These are phyloP conservation scores for Globisporangium emineosum DNA, from an alignment of 352 stramenopile species.

Conservation along the genomic window DNA sequence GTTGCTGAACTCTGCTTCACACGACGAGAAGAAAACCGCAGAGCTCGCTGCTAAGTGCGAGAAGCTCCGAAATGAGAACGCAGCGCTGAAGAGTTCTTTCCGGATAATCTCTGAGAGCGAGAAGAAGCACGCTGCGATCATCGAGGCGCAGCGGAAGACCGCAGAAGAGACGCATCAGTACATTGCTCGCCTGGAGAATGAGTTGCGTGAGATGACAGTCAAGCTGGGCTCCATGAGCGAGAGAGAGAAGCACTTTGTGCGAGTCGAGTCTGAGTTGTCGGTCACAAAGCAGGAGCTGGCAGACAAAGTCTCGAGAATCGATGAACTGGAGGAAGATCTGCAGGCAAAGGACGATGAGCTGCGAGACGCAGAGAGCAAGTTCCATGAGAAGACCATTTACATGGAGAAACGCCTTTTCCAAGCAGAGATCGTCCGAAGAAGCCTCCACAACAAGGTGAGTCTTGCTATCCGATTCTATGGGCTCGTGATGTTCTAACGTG, in stretches of 20 bases:
- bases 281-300: conserved; percentile 33
- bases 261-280: conserved; percentile 35
- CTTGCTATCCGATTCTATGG: too few relatives aligned
- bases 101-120: conserved; percentile 31
- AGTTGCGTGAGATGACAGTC: conserved; percentile 30
- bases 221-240: conserved; percentile 27
- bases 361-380: conserved; percentile 23
- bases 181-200: conserved; percentile 30
- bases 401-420: conserved; percentile 57
- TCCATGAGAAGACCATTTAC: conserved; percentile 26
- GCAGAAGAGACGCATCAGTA: conserved; percentile 26
- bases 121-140: conserved; percentile 21
- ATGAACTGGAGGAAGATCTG: conserved; percentile 36
- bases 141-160: conserved; percentile 26
- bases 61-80: conserved; percentile 38
- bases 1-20: conserved; percentile 27
- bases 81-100: conserved; percentile 30
- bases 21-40: conserved; percentile 33
- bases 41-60: conserved; percentile 36
- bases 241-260: conserved; percentile 35
- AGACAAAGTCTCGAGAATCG: conserved; percentile 24
- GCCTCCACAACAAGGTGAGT: conserved; percentile 82
- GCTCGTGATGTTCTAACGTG: too few relatives aligned
- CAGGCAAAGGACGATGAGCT: conserved; percentile 28
- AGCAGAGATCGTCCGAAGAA: conserved; percentile 66